Evolutionary conservation across 2,329 filamentous ascomycete species (phyloP).

Genomic region (Pestalotiopsis sp.): DNA sequence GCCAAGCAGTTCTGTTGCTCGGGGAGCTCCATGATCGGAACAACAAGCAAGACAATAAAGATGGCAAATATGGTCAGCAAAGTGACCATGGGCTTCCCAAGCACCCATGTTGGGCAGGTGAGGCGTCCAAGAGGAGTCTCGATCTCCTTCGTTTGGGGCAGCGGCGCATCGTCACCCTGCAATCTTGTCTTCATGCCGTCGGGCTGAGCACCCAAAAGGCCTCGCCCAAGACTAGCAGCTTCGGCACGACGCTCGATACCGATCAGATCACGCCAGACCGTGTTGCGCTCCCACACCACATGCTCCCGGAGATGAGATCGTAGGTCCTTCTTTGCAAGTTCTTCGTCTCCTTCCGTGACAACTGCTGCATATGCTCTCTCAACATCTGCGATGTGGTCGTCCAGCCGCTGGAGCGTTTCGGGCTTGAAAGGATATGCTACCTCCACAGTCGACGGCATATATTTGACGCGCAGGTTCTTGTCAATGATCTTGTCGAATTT

Average conservation of each 20-base stretch:
- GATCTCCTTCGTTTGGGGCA: conserved; percentile 67
- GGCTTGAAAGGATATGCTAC: conserved; percentile 80
- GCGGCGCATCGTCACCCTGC: conserved; percentile 80
- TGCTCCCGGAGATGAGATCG: conserved; percentile 91
- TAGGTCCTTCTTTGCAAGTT: conserved; percentile 79
- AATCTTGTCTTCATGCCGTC: conserved; percentile 70
- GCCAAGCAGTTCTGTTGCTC: conserved; percentile 97
- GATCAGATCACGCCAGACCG: conserved; percentile 98
- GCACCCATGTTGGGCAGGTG: conserved; percentile 77
- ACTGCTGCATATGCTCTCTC: conserved; percentile 81
- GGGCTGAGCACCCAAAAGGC: conserved; percentile 75
- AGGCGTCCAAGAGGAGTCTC: conserved; percentile 80
- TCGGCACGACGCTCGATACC: conserved; percentile 95
- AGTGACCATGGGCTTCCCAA: conserved; percentile 79
- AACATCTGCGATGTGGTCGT: conserved; percentile 72
- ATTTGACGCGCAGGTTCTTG: conserved; percentile 74
- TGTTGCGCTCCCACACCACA: conserved; percentile 98
- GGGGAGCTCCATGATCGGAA: conserved; percentile 81
- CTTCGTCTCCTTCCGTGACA: conserved; percentile 79
- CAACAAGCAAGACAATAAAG: conserved; percentile 73
- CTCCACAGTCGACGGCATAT: conserved; percentile 75
- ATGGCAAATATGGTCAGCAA: conserved; percentile 71
- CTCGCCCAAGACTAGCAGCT: conserved; percentile 86
- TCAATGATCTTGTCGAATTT: conserved; percentile 98
- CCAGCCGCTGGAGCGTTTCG: conserved; percentile 70